phyloP scores from a whole-genome alignment of 2,329 filamentous ascomycete genomes.

The Colletotrichum tropicicola region DNA sequence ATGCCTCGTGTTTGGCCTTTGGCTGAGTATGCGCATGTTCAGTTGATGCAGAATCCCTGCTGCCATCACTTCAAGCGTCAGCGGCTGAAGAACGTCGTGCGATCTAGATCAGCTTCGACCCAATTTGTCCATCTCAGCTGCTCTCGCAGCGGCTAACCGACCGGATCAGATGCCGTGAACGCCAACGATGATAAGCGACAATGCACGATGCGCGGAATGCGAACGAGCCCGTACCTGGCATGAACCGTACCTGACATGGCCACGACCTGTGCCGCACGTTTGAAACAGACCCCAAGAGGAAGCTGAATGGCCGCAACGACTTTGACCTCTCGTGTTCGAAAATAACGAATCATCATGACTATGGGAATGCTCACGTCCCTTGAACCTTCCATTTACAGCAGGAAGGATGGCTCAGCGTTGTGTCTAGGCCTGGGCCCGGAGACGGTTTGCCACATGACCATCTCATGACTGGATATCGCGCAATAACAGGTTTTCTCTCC shows the following conservation, averaged over 20 bases:
- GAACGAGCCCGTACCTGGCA: neutral
- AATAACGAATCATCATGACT: neutral
- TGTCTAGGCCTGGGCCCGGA: neutral
- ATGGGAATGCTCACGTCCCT: neutral
- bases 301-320: constrained; percentile 1
- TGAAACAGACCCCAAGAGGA: constrained; percentile 6
- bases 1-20: neutral
- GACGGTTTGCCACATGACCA: neutral
- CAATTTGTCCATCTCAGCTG: neutral
- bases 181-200: neutral
- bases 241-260: neutral
- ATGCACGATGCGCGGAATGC: neutral
- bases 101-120: neutral
- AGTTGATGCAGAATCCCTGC: neutral
- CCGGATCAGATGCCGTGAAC: neutral
- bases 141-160: constrained; percentile 4
- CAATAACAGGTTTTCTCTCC: neutral
- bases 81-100: neutral
- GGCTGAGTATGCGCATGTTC: constrained; percentile 4
- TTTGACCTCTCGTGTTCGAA: constrained; percentile 15
- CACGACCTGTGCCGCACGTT: neutral
- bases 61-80: neutral
- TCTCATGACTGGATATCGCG: neutral
- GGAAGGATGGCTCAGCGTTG: neutral
- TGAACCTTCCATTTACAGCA: neutral